phyloP scores from a whole-genome alignment of 306 rosid species.

The Mimosa pudica region DNA sequence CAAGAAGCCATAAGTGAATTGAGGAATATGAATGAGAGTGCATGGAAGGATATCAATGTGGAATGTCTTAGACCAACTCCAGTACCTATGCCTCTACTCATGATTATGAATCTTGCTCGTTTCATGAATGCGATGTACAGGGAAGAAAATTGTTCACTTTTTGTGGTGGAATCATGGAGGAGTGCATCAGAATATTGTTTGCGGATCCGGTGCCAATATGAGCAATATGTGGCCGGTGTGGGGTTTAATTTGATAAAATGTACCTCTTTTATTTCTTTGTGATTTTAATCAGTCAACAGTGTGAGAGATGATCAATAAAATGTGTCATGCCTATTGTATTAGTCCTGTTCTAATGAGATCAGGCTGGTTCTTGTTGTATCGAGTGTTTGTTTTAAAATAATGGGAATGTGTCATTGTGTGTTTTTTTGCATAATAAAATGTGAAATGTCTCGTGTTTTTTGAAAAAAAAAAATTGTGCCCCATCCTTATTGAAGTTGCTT shows the following conservation, averaged over 20 bases:
- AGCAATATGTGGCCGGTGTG: too few relatives aligned
- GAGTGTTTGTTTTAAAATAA: background rate
- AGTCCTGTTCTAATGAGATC: too few relatives aligned
- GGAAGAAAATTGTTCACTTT: background rate
- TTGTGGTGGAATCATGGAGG: background rate
- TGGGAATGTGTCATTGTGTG: background rate
- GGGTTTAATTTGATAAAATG: background rate
- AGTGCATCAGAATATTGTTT: background rate
- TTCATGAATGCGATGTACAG: background rate
- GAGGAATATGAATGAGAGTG: background rate
- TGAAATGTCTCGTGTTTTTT: background rate
- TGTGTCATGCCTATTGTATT: background rate
- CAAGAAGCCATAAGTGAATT: constrained; percentile 27
- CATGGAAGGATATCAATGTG: constrained; percentile 17
- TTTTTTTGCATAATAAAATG: background rate
- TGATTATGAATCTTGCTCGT: background rate
- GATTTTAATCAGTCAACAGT: background rate
- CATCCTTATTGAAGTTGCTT: background rate
- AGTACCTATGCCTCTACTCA: background rate
- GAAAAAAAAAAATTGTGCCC: background rate
- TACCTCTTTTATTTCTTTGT: background rate
- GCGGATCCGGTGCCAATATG: background rate
- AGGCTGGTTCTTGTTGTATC: background rate
- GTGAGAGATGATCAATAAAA: background rate
- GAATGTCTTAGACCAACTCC: background rate